Percentiles rank a stretch among this genome's conserved stretches.
Evolutionary conservation across 768 basidiomycete species (phyloP).

Genomic region (Leucocoprinus leucothites): DNA sequence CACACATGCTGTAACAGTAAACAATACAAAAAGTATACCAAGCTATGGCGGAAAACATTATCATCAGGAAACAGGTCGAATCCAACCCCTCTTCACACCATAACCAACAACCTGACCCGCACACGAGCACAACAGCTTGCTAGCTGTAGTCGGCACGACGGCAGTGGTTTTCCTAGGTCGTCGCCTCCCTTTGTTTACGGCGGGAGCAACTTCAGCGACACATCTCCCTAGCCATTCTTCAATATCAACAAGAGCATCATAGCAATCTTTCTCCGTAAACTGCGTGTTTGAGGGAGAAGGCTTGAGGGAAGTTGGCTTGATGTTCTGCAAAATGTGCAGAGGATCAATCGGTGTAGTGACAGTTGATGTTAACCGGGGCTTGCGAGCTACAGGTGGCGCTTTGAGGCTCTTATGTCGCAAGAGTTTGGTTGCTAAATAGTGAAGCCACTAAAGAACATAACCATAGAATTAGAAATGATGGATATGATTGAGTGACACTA

Average conservation of each 20-base stretch:
- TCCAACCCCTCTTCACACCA: constrained; percentile 62
- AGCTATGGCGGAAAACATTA: neutral
- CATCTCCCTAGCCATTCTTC: constrained; percentile 53
- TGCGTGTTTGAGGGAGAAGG: constrained; percentile 21
- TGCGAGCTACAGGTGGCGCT: constrained; percentile 43
- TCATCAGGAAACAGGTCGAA: constrained; percentile 26
- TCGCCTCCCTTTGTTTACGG: constrained; percentile 25
- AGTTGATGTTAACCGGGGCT: constrained; percentile 38
- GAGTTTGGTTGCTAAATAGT: constrained; percentile 77
- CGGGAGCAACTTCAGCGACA: constrained; percentile 33
- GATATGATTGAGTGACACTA: neutral
- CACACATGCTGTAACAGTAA: neutral
- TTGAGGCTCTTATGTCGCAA: constrained; percentile 67
- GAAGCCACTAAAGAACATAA: constrained; percentile 67
- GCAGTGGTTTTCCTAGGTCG: constrained; percentile 34
- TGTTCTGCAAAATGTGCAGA: neutral
- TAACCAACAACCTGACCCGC: constrained; percentile 23
- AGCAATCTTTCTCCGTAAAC: constrained; percentile 67
- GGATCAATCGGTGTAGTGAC: neutral
- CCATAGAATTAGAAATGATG: constrained; percentile 11
- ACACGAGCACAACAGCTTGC: constrained; percentile 45
- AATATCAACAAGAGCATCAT: constrained; percentile 64
- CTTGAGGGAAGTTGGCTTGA: neutral
- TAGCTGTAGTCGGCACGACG: neutral
- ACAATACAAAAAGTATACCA: neutral